phyloP scores from a whole-genome alignment of 768 basidiomycete species.

The Suillus paluster region DNA sequence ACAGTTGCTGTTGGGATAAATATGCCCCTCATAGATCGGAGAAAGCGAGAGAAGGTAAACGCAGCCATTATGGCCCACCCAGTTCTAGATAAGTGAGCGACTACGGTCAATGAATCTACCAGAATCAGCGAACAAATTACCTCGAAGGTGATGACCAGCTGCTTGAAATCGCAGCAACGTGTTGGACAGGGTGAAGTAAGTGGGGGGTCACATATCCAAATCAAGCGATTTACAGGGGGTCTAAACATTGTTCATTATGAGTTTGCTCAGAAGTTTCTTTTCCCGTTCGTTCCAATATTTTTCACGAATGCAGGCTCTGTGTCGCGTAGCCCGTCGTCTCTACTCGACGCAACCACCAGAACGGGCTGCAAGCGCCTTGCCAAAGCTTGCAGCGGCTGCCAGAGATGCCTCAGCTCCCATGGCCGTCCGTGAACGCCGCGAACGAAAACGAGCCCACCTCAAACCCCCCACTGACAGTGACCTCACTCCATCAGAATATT shows the following conservation, averaged over 20 bases:
- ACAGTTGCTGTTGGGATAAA: conserved; percentile 64
- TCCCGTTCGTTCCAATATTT: not conserved
- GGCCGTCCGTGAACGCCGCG: conserved; percentile 72
- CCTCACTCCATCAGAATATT: conserved; percentile 67
- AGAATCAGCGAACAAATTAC: not conserved
- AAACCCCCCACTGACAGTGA: conserved; percentile 47
- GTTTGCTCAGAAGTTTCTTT: not conserved
- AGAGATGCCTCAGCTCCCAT: conserved; percentile 73
- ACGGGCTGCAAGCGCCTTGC: conserved; percentile 64
- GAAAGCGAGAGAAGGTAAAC: conserved; percentile 43
- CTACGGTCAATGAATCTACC: conserved; percentile 5
- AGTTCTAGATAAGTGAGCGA: conserved; percentile 12
- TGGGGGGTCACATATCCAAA: conserved; percentile 1
- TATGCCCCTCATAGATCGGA: conserved; percentile 57
- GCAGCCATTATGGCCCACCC: conserved; percentile 39
- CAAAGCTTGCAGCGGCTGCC: conserved; percentile 48
- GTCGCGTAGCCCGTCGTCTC: conserved; percentile 40
- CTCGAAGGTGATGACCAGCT: not conserved
- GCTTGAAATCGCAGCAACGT: too few species aligned
- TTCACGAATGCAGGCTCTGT: conserved; percentile 35
- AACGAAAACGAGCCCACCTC: conserved; percentile 48
- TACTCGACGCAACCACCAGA: conserved; percentile 48
- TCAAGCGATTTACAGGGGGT: not conserved
- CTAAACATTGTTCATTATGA: not conserved
- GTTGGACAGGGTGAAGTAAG: not conserved